Conservation (phyloP, 1,284 basidiomycete species). For the Puccinia novopanici region DNA sequence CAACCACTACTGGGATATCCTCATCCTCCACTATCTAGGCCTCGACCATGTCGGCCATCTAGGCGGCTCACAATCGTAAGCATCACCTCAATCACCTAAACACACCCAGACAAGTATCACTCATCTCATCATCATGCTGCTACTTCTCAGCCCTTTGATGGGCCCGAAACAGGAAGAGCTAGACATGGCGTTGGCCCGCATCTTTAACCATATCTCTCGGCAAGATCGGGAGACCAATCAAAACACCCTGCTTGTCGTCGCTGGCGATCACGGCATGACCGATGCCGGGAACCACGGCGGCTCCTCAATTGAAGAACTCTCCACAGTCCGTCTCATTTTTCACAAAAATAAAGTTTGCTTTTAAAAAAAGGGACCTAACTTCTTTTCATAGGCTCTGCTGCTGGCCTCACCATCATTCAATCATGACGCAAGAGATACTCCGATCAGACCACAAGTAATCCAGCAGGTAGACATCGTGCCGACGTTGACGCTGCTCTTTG, state of each 20-base stretch:
- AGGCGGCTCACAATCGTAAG: conserved; percentile 52
- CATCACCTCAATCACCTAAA: no score
- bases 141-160: conserved; percentile 52
- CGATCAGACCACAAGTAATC: conserved; percentile 42
- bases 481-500: conserved; percentile 52
- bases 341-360: no score
- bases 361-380: no score
- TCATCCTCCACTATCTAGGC: conserved; percentile 55
- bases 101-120: neutral
- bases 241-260: conserved; percentile 52
- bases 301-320: conserved; percentile 53
- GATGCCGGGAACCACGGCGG: conserved; percentile 55
- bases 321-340: conserved; percentile 44
- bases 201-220: conserved; percentile 41
- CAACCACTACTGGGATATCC: conserved; percentile 51
- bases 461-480: conserved; percentile 56
- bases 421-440: neutral
- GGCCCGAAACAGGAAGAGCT: conserved; percentile 54
- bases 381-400: conserved; percentile 46
- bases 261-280: conserved; percentile 56
- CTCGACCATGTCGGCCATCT: conserved; percentile 55
- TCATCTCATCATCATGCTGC: neutral
- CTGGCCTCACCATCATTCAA: conserved; percentile 41
- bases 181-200: conserved; percentile 50
- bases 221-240: conserved; percentile 46